Evolutionary conservation across 192 early-diverging fungal species (phyloP).

Genomic region (Coemansia sp.): DNA sequence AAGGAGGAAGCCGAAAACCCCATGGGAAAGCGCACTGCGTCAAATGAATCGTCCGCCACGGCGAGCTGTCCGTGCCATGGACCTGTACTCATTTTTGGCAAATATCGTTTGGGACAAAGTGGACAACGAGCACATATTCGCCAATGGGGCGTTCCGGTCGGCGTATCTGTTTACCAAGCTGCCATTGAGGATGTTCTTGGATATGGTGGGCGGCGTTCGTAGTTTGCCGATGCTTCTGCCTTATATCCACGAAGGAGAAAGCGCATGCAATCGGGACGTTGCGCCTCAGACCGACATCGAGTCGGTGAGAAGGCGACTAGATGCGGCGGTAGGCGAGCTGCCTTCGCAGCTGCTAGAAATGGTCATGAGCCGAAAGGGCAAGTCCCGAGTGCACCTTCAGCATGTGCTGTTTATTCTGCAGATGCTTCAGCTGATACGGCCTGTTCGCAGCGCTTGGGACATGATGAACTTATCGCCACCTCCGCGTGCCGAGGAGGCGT

Average conservation of each 20-base stretch:
- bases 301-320: constrained; percentile 22
- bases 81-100: constrained; percentile 26
- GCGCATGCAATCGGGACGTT: neutral
- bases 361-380: neutral
- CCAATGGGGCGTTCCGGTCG: constrained; percentile 23
- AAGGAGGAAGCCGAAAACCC: neutral
- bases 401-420: constrained; percentile 16
- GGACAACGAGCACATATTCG: constrained; percentile 18
- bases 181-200: constrained; percentile 27
- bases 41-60: constrained; percentile 9
- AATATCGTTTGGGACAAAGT: constrained; percentile 10
- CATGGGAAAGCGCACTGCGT: constrained; percentile 12
- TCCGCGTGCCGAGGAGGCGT: constrained; percentile 21
- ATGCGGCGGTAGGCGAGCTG: constrained; percentile 24
- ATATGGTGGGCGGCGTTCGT: constrained; percentile 16
- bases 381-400: constrained; percentile 16
- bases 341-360: constrained; percentile 6
- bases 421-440: constrained; percentile 33
- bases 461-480: constrained; percentile 15
- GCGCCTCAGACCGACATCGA: constrained; percentile 8
- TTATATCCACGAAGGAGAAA: constrained; percentile 30
- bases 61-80: constrained; percentile 19
- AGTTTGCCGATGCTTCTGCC: constrained; percentile 8
- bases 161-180: constrained; percentile 18
- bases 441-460: constrained; percentile 15